Conservation (phyloP, 305 asterid species). For the Fraxinus platypoda region DNA sequence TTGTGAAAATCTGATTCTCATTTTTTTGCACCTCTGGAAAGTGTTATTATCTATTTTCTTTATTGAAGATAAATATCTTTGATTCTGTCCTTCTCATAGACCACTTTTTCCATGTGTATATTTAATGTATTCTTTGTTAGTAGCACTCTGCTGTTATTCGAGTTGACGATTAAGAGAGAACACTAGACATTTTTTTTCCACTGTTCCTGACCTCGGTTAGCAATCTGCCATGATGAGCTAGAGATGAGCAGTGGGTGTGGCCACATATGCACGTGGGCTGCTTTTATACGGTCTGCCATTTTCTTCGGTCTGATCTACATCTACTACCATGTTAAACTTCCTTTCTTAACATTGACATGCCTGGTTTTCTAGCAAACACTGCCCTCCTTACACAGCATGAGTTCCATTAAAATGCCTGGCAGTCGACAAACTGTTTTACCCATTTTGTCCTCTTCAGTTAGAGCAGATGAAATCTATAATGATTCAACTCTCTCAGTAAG, state of each 20-base stretch:
- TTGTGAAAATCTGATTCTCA: slow-evolving; percentile 6
- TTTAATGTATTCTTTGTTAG: background rate
- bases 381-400: background rate
- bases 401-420: background rate
- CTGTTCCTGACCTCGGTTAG: background rate
- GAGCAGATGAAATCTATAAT: background rate
- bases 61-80: background rate
- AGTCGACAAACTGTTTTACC: background rate
- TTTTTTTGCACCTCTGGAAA: background rate
- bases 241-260: background rate
- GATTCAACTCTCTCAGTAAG: background rate
- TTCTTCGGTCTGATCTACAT: background rate
- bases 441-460: background rate
- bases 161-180: background rate
- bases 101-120: background rate
- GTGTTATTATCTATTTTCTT: background rate
- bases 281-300: background rate
- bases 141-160: background rate
- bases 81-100: background rate
- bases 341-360: background rate
- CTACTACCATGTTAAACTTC: background rate
- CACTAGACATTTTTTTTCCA: background rate
- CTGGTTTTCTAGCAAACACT: background rate
- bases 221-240: background rate
- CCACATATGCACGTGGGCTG: background rate